Evolutionary conservation across 2,329 filamentous ascomycete species (phyloP).

Genomic region (Basipetospora chlamydospora): DNA sequence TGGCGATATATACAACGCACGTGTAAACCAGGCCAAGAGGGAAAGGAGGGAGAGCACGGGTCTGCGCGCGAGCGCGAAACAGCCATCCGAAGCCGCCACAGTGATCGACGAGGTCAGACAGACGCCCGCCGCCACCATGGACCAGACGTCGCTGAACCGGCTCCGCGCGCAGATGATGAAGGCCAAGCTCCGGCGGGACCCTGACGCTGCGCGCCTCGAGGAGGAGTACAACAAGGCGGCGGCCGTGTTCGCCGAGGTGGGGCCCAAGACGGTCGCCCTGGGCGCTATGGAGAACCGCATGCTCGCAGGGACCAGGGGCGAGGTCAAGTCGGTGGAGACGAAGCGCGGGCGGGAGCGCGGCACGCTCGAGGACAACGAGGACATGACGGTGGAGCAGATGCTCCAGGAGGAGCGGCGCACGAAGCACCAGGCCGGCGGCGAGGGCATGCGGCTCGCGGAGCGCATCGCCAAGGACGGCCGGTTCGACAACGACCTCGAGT

Average conservation of each 20-base stretch:
- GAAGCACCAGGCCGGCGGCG: conserved; percentile 60
- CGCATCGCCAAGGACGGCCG: conserved; percentile 86
- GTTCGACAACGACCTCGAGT: conserved; percentile 86
- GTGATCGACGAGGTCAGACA: conserved; percentile 4
- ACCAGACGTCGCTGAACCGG: conserved; percentile 72
- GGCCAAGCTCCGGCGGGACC: conserved; percentile 67
- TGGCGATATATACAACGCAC: conserved; percentile 71
- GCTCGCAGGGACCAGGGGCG: conserved; percentile 57
- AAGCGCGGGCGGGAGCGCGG: conserved; percentile 77
- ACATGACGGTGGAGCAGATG: conserved; percentile 97
- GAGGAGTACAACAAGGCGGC: conserved; percentile 69
- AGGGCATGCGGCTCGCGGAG: conserved; percentile 72
- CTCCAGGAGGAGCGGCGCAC: conserved; percentile 84
- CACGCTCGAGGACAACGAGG: conserved; percentile 75
- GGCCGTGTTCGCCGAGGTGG: conserved; percentile 44
- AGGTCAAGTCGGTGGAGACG: conserved; percentile 65
- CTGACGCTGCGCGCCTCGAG: conserved; percentile 64
- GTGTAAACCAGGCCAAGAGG: conserved; percentile 36
- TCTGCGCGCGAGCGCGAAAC: not conserved
- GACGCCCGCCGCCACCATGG: conserved; percentile 37
- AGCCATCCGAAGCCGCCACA: not conserved
- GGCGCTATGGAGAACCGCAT: conserved; percentile 82
- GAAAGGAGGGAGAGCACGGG: conserved; percentile 31
- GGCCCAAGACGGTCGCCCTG: conserved; percentile 54
- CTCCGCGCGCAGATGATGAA: conserved; percentile 93